Conservation (phyloP, 2,329 filamentous ascomycete species). For the Clarireedia homoeocarpa region DNA sequence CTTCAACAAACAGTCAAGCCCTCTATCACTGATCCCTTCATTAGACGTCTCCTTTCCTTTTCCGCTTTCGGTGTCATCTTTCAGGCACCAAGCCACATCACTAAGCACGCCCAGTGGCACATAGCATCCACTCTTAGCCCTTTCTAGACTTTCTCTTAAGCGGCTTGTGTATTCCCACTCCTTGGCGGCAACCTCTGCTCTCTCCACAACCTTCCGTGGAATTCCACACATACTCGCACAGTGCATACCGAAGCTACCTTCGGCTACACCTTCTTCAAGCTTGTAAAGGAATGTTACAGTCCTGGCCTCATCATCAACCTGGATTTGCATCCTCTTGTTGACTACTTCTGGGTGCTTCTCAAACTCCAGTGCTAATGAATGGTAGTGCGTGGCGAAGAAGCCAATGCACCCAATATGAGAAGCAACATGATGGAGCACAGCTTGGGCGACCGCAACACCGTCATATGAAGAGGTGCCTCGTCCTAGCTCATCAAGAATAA, state of each 20-base stretch:
- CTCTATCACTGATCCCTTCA: conserved; percentile 39
- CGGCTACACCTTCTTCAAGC: conserved; percentile 85
- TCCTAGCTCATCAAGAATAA: conserved; percentile 94
- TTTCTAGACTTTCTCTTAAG: conserved; percentile 61
- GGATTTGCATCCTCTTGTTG: conserved; percentile 86
- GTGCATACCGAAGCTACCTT: conserved; percentile 98
- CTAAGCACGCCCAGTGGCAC: conserved; percentile 81
- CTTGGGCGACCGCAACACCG: conserved; percentile 91
- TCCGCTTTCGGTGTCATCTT: conserved; percentile 38
- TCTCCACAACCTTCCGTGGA: conserved; percentile 68
- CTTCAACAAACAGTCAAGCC: conserved; percentile 50
- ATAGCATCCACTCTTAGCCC: conserved; percentile 64
- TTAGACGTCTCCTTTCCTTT: conserved; percentile 16
- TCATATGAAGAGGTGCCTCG: conserved; percentile 94
- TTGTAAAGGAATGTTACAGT: conserved; percentile 97
- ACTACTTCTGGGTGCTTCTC: conserved; percentile 79
- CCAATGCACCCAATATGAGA: conserved; percentile 88
- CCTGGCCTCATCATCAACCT: conserved; percentile 76
- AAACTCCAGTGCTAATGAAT: conserved; percentile 87
- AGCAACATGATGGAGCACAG: conserved; percentile 92
- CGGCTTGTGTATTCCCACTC: conserved; percentile 95
- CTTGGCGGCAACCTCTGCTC: conserved; percentile 78
- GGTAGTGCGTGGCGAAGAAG: conserved; percentile 98
- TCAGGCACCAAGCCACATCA: conserved; percentile 73
- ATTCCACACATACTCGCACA: conserved; percentile 98